Evolutionary conservation across 1,284 basidiomycete species (phyloP), one percentile per base, ranked within the genome.

Genomic region (Fomitopsis schrenkii): DNA sequence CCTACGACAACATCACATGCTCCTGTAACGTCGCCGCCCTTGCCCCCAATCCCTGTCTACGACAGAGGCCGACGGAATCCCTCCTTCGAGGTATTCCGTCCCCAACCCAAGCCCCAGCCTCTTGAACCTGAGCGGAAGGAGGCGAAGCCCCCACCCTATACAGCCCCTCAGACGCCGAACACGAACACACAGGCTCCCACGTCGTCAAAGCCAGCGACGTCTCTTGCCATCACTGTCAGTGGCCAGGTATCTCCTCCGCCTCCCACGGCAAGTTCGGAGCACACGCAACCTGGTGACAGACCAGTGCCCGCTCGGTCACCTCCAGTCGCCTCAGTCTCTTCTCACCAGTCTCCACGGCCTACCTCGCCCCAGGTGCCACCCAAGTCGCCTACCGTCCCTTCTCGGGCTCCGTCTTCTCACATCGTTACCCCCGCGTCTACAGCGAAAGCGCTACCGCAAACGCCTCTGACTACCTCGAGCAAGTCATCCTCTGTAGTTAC

Each of bases 91-190:
- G 19, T 71, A 73, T 6, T 54, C 52, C 68, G 73, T 26, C 77
- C 78, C 7, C 76, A 73, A 54, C 77, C 77, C 28, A 77, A 75
- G 61, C 63, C 73, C 45, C 71, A 72, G 8, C 64, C 63, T 5
- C 58, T 65, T 9, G 59, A 54, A n/a, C 58, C 35, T n/a, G 59
- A 15, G 54, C 62, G 44, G 50, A 62, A 57, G 55, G 60, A 61
- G 28, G 67, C 64, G 19, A 62, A 65, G n/a, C 63, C 67, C 44
- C n/a, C 65, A 50, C 48, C 52, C n/a, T 59, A 66, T 36, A 63
- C 64, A 44, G 60, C 63, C 9, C 58, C 65, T 8, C 55, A 61
- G 2, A 58, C 66, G 5, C 64, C 64, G n/a, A 63, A 62, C 46
- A 56, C 64, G n/a, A 63, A 60, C 46, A 55, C 62, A 22, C 57